These are phyloP conservation scores for Moniliella sp. DNA, from an alignment of 1,284 basidiomycete species.

Conservation along the genomic window DNA sequence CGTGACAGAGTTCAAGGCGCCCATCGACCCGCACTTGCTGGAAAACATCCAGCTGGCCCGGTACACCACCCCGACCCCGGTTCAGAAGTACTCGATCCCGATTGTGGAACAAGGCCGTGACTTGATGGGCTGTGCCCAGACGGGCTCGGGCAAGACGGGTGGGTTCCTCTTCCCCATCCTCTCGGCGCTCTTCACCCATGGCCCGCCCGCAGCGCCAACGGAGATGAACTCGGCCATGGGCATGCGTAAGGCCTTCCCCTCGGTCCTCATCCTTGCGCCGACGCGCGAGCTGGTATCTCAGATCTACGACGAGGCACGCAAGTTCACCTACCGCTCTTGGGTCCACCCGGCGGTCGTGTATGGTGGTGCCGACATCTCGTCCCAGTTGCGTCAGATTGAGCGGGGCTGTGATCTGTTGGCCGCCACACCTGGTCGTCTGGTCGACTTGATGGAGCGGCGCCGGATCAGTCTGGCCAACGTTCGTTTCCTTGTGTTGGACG, in stretches of 20 bases:
- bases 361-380: conserved; percentile 89
- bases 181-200: conserved; percentile 68
- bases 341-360: conserved; percentile 95
- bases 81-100: conserved; percentile 98
- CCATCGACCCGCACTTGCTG: conserved; percentile 73
- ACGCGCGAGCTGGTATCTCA: conserved; percentile 96
- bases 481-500: conserved; percentile 90
- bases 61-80: conserved; percentile 85
- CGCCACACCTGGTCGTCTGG: conserved; percentile 93
- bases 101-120: conserved; percentile 76
- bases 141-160: conserved; percentile 94
- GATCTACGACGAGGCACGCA: conserved; percentile 96
- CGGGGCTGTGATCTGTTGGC: conserved; percentile 88
- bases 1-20: conserved; percentile 62
- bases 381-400: conserved; percentile 79
- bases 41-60: conserved; percentile 82
- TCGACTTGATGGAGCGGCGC: conserved; percentile 92
- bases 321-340: conserved; percentile 98
- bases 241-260: conserved; percentile 84
- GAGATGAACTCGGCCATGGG: conserved; percentile 38
- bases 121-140: conserved; percentile 98
- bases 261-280: conserved; percentile 81
- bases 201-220: conserved; percentile 50
- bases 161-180: conserved; percentile 98
- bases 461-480: conserved; percentile 88